Base-by-base conservation (phyloP, 495 filamentous ascomycete species). In the Penicillium subrubescens region DNA sequence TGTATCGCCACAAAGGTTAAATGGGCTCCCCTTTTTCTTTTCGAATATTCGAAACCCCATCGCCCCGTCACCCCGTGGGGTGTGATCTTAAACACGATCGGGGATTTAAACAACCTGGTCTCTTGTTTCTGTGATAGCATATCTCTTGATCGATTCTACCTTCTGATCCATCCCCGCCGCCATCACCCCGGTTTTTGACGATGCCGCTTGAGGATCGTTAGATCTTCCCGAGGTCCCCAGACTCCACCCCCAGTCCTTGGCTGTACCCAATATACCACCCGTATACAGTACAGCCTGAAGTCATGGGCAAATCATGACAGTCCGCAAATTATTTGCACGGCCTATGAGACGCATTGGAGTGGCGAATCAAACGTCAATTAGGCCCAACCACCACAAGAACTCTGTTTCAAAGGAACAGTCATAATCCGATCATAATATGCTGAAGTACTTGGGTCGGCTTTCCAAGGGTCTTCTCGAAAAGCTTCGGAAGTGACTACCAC, bases 181-280 rank as follows among this genome's bases (percentile, higher is more conserved):
- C 43, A 33, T 39, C 25, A 6, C 59, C 54, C 54, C 44, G 39
- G 60, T 8, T 58, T 58, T 57, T 52, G 23, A 8, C 41, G 44
- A 14, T 60, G 0, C 21, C 60, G 39, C 23, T 33, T 27, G 25
- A 48, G 44, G 57, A 51, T 23, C 29, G 37, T 27, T 14, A 25
- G 61, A 65, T 65, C 62, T 23, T 60, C 63, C 60, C 48, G 59
- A 60, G 41, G 37, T 46, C 65, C 61, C 65, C 64, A 51, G 64
- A 63, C 64, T 59, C 64, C 64, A 62, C 60, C 14, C 64, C 64
- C 48, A n/a, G 31, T 33, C 29, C 55, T 59, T 59, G 50, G 57
- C 57, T 63, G 61, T 57, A 63, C 33, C 43, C 14, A 31, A 37
- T 56, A n/a, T 56, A 56, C 53, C 25, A 25, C 48, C 48, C 44